Base-by-base conservation (phyloP, 1,284 basidiomycete species). In the Abortiporus biennis region DNA sequence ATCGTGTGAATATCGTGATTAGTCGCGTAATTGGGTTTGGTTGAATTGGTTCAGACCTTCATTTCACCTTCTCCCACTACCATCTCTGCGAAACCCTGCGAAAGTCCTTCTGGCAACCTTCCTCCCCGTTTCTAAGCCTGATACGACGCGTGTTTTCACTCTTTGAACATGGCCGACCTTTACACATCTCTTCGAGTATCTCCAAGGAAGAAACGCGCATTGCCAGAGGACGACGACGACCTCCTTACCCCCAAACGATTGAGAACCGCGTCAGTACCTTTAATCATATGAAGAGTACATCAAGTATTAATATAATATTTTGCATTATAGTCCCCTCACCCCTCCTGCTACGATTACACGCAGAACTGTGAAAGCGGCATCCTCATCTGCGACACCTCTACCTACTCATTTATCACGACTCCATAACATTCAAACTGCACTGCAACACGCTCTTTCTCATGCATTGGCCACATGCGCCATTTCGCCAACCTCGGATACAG, bases 381-480 rank as follows among this genome's bases (percentile, higher is more conserved):
- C 43, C 44, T 34, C 48, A 31, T 33, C 56, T 20, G 54, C 62
- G 27, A 48, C 50, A 33, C 54, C 69, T 20, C 63, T 90, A 27
- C 80, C 86, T 13, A 33, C 65, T 6, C 72, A 80, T 50, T 66
- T 90, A 27, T 58, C 71, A 29, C 80, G 81, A 36, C 71, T 88
- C 36, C 66, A 69, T 50, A 68, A 62, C 44, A 69, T 81, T 41
- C 80, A 88, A 51, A 78, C 73, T 21, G 75, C 78, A 12, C 65
- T 90, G 25, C 83, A 87, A 53, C 81, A 83, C 54, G 85, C 86
- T 36, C 69, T 90, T 44, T 86, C 87, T 1, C 85, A 88, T 62
- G 84, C 85, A 4, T 73, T 90, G 27, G 87, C 87, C 3, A 85
- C 86, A 6, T 84, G 76, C 48, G 82, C 84, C 22, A 75, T 83